These are phyloP conservation scores for Nemania sp. DNA, from an alignment of 2,329 filamentous ascomycete species.

Conservation along the genomic window DNA sequence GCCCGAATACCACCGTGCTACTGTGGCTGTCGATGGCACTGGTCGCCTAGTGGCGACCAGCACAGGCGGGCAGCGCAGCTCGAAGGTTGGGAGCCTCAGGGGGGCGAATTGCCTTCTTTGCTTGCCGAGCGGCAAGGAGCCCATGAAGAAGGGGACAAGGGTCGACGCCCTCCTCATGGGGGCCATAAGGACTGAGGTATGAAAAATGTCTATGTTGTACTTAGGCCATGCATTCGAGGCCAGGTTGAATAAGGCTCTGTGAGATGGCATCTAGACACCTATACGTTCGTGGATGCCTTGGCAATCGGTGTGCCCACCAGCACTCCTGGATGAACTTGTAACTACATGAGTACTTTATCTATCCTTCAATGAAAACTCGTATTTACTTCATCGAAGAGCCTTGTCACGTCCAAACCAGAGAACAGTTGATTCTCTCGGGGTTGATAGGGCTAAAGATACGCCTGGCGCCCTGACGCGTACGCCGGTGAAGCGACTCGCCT, in stretches of 20 bases:
- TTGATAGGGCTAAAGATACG: too few relatives aligned
- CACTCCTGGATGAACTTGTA: too few relatives aligned
- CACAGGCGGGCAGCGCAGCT: slow-evolving; percentile 90
- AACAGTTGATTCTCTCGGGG: too few relatives aligned
- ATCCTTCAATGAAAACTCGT: too few relatives aligned
- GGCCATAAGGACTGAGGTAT: slow-evolving; percentile 28
- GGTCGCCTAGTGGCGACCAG: slow-evolving; percentile 75
- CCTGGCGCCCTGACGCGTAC: too few relatives aligned
- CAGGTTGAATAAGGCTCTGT: neutral
- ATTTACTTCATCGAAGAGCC: too few relatives aligned
- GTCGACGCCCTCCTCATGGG: slow-evolving; percentile 84
- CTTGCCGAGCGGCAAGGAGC: slow-evolving; percentile 67
- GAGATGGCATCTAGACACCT: neutral
- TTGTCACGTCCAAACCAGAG: too few relatives aligned
- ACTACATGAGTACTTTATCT: too few relatives aligned
- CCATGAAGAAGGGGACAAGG: slow-evolving; percentile 68
- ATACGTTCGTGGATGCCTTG: too few relatives aligned
- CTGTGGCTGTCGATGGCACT: slow-evolving; percentile 68
- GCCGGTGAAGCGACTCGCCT: too few relatives aligned
- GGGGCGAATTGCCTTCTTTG: slow-evolving; percentile 86
- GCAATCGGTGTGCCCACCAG: too few relatives aligned
- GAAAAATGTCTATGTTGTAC: neutral
- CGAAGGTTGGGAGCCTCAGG: slow-evolving; percentile 83
- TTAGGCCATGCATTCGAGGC: neutral
- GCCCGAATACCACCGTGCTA: slow-evolving; percentile 87